Percentiles rank a stretch among this genome's conserved stretches.
These are phyloP conservation scores for Microstroma glucosiphilum DNA, from an alignment of 1,284 basidiomycete genomes.

Conservation along the genomic window DNA sequence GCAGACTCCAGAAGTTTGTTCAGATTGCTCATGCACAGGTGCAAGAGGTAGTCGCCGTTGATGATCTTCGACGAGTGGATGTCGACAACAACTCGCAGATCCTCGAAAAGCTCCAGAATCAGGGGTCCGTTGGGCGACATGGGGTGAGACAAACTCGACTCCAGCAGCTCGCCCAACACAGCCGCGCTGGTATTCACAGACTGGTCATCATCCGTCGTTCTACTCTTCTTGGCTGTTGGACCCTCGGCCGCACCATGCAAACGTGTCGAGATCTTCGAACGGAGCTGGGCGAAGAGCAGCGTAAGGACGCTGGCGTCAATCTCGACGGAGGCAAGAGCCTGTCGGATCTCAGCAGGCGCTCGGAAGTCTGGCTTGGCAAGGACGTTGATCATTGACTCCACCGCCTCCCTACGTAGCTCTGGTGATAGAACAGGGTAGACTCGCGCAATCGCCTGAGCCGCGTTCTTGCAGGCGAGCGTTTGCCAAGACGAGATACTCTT, in stretches of 20 bases:
- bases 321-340: background rate
- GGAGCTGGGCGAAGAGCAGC: background rate
- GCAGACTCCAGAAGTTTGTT: constrained; percentile 61
- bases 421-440: constrained; percentile 12
- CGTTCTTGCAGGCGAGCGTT: constrained; percentile 22
- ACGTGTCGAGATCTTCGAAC: background rate
- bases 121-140: constrained; percentile 67
- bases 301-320: background rate
- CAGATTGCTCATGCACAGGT: constrained; percentile 70
- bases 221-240: constrained; percentile 1
- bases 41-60: constrained; percentile 78
- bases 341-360: background rate
- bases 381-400: background rate
- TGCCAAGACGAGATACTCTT: constrained; percentile 15
- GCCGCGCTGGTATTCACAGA: constrained; percentile 23
- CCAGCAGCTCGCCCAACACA: constrained; percentile 57
- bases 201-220: background rate
- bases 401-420: background rate
- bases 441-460: constrained; percentile 32
- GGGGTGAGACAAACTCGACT: constrained; percentile 63
- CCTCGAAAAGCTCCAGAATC: constrained; percentile 67
- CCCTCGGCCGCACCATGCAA: background rate
- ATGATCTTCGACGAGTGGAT: constrained; percentile 55
- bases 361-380: background rate
- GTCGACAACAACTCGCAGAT: constrained; percentile 64